These are phyloP conservation scores for Diddensiella santjacobensis DNA, from an alignment of 805 yeast genomes.

Conservation along the genomic window DNA sequence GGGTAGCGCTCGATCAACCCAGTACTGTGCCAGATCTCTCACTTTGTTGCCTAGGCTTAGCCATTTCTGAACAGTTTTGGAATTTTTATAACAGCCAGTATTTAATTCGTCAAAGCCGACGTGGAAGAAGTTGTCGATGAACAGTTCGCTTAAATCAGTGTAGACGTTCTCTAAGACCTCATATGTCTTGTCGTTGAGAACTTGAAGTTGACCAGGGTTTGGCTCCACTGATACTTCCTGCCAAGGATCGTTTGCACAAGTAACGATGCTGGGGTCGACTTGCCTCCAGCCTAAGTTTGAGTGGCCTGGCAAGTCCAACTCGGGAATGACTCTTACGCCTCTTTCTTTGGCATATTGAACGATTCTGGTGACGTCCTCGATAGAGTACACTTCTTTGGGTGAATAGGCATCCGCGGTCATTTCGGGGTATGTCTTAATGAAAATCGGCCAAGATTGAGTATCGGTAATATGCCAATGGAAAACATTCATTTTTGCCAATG, in stretches of 20 bases:
- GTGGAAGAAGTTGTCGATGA: conserved; percentile 38
- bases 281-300: conserved; percentile 38
- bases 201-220: conserved; percentile 40
- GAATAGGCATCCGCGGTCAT: conserved; percentile 40
- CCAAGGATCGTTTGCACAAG: conserved; percentile 26
- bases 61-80: conserved; percentile 30
- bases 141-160: conserved; percentile 33
- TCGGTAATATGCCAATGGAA: conserved; percentile 43
- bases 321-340: conserved; percentile 41
- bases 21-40: conserved; percentile 34
- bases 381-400: conserved; percentile 31
- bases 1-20: conserved; percentile 36
- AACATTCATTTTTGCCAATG: conserved; percentile 37
- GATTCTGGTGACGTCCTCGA: conserved; percentile 29
- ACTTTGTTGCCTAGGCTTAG: conserved; percentile 27
- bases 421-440: conserved; percentile 33
- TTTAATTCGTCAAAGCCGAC: conserved; percentile 41
- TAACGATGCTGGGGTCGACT: conserved; percentile 31
- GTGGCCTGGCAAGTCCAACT: conserved; percentile 42
- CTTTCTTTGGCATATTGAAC: conserved; percentile 34
- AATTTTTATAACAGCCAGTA: conserved; percentile 33
- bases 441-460: conserved; percentile 41
- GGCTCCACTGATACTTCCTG: conserved; percentile 37
- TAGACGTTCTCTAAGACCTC: conserved; percentile 34
- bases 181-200: conserved; percentile 32